Evolutionary conservation across 2,329 filamentous ascomycete genomes (phyloP).

Genomic region (Endoconidiophora polonica): DNA sequence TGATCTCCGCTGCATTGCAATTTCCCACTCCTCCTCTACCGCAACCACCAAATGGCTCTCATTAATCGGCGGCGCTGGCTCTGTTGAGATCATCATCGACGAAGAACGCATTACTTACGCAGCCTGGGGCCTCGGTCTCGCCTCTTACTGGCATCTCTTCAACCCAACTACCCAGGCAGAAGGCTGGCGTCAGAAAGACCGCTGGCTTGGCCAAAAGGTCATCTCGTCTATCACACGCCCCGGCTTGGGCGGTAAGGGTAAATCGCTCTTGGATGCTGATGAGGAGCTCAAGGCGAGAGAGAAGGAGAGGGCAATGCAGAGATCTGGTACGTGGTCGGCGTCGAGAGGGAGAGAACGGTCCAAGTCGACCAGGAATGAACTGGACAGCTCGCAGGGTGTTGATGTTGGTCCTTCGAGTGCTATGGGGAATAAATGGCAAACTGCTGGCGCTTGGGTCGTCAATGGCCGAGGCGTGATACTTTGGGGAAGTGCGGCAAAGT

Average conservation of each 20-base stretch:
- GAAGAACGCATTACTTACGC: slow-evolving; percentile 40
- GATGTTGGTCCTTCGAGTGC: slow-evolving; percentile 25
- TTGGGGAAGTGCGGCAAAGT: slow-evolving; percentile 31
- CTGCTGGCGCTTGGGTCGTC: slow-evolving; percentile 34
- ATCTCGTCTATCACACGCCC: slow-evolving; percentile 25
- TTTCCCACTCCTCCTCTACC: slow-evolving; percentile 40
- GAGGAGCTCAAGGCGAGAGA: not conserved
- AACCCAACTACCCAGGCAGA: slow-evolving; percentile 36
- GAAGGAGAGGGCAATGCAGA: not conserved
- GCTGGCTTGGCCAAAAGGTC: slow-evolving; percentile 36
- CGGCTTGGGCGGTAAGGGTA: slow-evolving; percentile 3
- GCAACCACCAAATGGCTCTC: slow-evolving; percentile 42
- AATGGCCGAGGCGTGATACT: slow-evolving; percentile 32
- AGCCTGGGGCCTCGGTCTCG: slow-evolving; percentile 39
- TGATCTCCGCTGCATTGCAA: slow-evolving; percentile 36
- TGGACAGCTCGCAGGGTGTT: not conserved
- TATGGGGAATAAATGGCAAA: slow-evolving; percentile 41
- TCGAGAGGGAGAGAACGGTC: slow-evolving; percentile 18
- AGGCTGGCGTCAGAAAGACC: slow-evolving; percentile 33
- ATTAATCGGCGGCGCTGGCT: slow-evolving; percentile 39
- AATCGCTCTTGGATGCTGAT: slow-evolving; percentile 2
- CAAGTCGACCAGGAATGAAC: not conserved
- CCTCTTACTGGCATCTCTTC: slow-evolving; percentile 33
- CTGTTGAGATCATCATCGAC: slow-evolving; percentile 38
- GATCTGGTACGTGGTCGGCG: not conserved